Percentiles rank a stretch among this genome's conserved stretches.
Conservation (phyloP, 2,329 filamentous ascomycete species). For the Thielaviopsis punctulata region DNA sequence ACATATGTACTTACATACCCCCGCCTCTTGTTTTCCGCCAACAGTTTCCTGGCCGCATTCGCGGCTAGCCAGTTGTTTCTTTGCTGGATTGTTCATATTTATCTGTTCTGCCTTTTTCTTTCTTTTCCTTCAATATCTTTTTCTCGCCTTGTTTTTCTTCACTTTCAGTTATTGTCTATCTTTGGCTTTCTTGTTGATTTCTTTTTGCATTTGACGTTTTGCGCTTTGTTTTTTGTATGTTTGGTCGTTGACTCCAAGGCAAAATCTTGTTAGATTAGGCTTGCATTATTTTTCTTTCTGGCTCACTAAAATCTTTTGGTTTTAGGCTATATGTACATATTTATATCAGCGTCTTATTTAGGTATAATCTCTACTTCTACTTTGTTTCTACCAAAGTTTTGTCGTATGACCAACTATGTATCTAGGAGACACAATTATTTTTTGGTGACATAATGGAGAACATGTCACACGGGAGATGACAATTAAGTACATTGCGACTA, state of each 20-base stretch:
- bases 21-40: too few species aligned
- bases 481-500: too few species aligned
- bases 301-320: too few species aligned
- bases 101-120: slow-evolving; percentile 1
- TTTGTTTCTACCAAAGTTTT: too few species aligned
- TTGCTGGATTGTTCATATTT: slow-evolving; percentile 14
- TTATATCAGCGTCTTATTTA: not conserved
- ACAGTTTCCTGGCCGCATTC: too few species aligned
- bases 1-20: too few species aligned
- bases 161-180: slow-evolving; percentile 2
- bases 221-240: not conserved
- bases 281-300: not conserved
- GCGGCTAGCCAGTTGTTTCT: too few species aligned
- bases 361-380: not conserved
- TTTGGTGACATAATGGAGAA: too few species aligned
- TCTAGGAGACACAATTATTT: too few species aligned
- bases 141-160: not conserved
- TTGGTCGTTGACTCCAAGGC: not conserved
- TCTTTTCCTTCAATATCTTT: not conserved
- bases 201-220: not conserved
- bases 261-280: not conserved
- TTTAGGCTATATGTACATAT: too few species aligned
- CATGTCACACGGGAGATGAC: too few species aligned
- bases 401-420: too few species aligned
- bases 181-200: not conserved